These are phyloP conservation scores for Metschnikowia koreensis DNA, from an alignment of 805 yeast genomes.

Conservation along the genomic window DNA sequence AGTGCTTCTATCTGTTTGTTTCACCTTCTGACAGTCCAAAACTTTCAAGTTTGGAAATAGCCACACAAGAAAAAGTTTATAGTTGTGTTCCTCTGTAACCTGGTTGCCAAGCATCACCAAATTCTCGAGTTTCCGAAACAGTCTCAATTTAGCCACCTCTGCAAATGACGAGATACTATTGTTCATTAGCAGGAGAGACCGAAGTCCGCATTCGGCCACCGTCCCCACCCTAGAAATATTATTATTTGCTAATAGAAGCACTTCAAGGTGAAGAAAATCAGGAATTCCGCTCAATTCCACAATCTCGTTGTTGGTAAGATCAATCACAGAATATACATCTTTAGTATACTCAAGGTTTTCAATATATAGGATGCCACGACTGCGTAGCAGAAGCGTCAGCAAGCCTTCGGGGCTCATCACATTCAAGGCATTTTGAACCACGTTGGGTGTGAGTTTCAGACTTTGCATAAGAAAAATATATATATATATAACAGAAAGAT, in stretches of 20 bases:
- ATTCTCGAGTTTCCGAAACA: slow-evolving; percentile 19
- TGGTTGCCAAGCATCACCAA: slow-evolving; percentile 61
- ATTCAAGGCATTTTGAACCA: slow-evolving; percentile 30
- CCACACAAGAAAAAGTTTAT: slow-evolving; percentile 61
- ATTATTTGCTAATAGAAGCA: slow-evolving; percentile 65
- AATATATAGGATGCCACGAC: slow-evolving; percentile 30
- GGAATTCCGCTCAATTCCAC: slow-evolving; percentile 52
- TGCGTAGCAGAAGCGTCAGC: slow-evolving; percentile 35
- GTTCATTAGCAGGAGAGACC: slow-evolving; percentile 49
- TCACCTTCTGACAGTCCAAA: slow-evolving; percentile 68
- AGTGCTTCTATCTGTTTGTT: slow-evolving; percentile 47
- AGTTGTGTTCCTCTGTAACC: slow-evolving; percentile 47
- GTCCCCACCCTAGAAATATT: slow-evolving; percentile 42
- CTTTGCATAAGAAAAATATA: background rate
- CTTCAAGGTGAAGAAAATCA: slow-evolving; percentile 37
- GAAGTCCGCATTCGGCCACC: slow-evolving; percentile 33
- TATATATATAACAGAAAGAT: background rate
- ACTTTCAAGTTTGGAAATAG: slow-evolving; percentile 59
- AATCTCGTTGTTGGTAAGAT: slow-evolving; percentile 75
- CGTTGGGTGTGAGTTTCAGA: slow-evolving; percentile 38
- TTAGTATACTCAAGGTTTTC: slow-evolving; percentile 36
- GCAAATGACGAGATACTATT: slow-evolving; percentile 49
- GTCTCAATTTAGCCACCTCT: slow-evolving; percentile 27
- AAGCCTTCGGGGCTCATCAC: slow-evolving; percentile 36
- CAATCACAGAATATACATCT: slow-evolving; percentile 52